Conservation (phyloP, 2,329 filamentous ascomycete species). For the Talaromyces sp. region DNA sequence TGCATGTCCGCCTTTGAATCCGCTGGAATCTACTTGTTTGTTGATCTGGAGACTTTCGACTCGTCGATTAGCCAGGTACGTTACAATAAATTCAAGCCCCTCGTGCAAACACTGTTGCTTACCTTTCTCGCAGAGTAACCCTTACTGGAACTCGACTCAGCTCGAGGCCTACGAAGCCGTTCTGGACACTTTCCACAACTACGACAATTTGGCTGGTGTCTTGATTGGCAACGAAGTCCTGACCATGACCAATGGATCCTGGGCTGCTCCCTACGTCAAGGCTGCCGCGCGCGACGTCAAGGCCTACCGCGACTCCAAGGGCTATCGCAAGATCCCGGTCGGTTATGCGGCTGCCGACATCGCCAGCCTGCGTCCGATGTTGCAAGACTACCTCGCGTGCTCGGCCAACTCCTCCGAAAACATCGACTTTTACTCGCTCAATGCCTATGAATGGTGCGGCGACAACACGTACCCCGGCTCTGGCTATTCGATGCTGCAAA, state of each 20-base stretch:
- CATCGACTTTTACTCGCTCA: constrained; percentile 79
- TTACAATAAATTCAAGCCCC: neutral
- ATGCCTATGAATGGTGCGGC: constrained; percentile 80
- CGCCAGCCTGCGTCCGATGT: constrained; percentile 60
- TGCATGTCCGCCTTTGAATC: constrained; percentile 80
- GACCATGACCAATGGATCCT: constrained; percentile 44
- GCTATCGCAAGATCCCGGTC: constrained; percentile 75
- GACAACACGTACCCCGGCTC: constrained; percentile 52
- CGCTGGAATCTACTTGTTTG: constrained; percentile 76
- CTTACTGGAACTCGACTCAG: constrained; percentile 70
- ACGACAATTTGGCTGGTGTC: constrained; percentile 76
- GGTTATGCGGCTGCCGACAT: constrained; percentile 89
- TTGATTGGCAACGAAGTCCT: constrained; percentile 87
- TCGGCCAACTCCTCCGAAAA: constrained; percentile 62
- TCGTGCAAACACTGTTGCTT: neutral
- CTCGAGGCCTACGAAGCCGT: constrained; percentile 64
- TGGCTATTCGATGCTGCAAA: constrained; percentile 66
- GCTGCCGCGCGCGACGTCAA: constrained; percentile 78
- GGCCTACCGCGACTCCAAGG: constrained; percentile 68
- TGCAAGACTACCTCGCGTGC: constrained; percentile 74
- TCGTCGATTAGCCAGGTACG: constrained; percentile 23
- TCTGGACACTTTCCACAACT: constrained; percentile 72
- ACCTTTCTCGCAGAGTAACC: constrained; percentile 42
- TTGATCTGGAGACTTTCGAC: constrained; percentile 64
- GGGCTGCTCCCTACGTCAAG: constrained; percentile 76